phyloP scores from a whole-genome alignment of 495 filamentous ascomycete genomes.

The Sordaria brevicollis region DNA sequence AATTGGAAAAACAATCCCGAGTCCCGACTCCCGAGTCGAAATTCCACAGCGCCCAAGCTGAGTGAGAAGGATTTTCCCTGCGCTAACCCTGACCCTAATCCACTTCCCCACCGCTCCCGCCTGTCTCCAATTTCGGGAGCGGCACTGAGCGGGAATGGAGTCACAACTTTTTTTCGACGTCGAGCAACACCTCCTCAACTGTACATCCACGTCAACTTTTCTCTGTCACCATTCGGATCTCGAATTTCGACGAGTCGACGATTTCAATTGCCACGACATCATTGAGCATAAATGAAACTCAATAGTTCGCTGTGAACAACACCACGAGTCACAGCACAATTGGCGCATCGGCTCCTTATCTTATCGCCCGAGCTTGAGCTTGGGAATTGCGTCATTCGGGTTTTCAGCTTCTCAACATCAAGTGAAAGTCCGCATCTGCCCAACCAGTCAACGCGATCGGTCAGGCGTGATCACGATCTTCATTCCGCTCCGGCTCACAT shows the following conservation, averaged over 20 bases:
- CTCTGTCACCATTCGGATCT: too few species aligned
- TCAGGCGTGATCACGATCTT: background rate
- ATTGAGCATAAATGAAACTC: background rate
- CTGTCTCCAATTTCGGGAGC: background rate
- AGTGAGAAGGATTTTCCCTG: background rate
- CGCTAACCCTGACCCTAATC: background rate
- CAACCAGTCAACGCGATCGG: background rate
- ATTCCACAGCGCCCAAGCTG: background rate
- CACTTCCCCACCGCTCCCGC: background rate
- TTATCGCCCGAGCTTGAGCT: background rate
- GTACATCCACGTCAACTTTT: background rate
- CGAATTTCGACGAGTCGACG: too few species aligned
- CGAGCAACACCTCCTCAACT: background rate
- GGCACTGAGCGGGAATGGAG: too few species aligned
- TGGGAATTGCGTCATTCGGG: background rate
- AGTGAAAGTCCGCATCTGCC: background rate
- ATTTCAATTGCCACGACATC: too few species aligned
- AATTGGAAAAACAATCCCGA: too few species aligned
- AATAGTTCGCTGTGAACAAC: background rate
- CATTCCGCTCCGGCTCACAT: too few species aligned
- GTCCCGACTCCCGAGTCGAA: too few species aligned
- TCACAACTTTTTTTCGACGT: background rate
- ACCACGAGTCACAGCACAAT: background rate
- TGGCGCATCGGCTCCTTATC: background rate
- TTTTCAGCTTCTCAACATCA: background rate